phyloP scores from a whole-genome alignment of 129 eudicot species.

The Lactuca sativa region DNA sequence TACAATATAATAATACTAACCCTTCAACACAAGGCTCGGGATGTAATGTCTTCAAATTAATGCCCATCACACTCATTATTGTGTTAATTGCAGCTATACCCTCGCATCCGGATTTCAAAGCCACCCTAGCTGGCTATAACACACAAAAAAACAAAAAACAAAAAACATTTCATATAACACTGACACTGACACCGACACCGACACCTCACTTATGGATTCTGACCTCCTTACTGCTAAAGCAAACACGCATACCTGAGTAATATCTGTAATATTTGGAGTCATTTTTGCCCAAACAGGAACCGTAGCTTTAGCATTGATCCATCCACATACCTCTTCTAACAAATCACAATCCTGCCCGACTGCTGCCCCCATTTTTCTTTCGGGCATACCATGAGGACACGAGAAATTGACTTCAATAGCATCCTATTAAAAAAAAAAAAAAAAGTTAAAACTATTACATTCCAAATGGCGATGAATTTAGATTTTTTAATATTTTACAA shows the following conservation, averaged over 20 bases:
- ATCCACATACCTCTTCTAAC: constrained; percentile 89
- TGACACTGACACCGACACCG: too few relatives aligned
- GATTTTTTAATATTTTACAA: not conserved
- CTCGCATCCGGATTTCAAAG: constrained; percentile 82
- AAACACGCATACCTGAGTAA: constrained; percentile 55
- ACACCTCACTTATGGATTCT: not conserved
- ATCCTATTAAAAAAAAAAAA: constrained; percentile 45
- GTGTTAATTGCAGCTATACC: constrained; percentile 95
- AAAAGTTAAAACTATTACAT: not conserved
- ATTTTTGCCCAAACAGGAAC: constrained; percentile 99
- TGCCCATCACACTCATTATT: constrained; percentile 98
- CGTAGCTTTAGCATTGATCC: constrained; percentile 88
- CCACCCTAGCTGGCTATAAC: constrained; percentile 84
- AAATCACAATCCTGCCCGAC: constrained; percentile 95
- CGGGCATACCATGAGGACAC: constrained; percentile 99
- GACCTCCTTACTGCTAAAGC: not conserved
- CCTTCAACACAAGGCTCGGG: constrained; percentile 99
- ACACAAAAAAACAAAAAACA: not conserved
- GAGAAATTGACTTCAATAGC: constrained; percentile 92
- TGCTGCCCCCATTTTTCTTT: constrained; percentile 96
- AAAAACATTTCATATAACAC: not conserved
- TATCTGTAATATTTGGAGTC: constrained; percentile 97
- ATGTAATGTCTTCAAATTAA: constrained; percentile 82
- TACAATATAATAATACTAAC: constrained; percentile 36
- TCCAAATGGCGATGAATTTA: not conserved